phyloP scores from a whole-genome alignment of 140 eudicot species.

The Stevia rebaudiana region DNA sequence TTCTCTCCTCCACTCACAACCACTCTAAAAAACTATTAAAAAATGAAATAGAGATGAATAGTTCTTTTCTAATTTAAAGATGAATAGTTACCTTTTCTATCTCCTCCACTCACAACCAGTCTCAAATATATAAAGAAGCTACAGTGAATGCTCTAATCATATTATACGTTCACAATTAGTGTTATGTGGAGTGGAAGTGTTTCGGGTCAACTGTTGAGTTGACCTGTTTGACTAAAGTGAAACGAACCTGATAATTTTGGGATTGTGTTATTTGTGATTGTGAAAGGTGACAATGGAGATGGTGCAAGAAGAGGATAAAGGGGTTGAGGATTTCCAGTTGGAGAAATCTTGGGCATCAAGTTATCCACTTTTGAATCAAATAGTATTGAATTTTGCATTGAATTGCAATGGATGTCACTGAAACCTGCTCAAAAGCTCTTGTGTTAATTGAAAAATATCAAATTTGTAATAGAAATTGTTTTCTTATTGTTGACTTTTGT shows the following conservation, averaged over 20 bases:
- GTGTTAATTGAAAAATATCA: not conserved
- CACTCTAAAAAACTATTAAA: too few relatives aligned
- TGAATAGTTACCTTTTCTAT: too few relatives aligned
- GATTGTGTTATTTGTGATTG: slow-evolving; percentile 69
- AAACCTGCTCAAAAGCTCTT: slow-evolving; percentile 35
- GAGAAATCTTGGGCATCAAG: slow-evolving; percentile 63
- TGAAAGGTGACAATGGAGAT: slow-evolving; percentile 88
- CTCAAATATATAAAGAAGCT: too few relatives aligned
- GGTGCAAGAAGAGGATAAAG: slow-evolving; percentile 92
- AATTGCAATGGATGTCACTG: slow-evolving; percentile 27
- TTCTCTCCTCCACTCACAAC: too few relatives aligned
- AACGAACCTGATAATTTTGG: slow-evolving; percentile 84
- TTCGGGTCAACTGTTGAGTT: not conserved
- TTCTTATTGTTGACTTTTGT: not conserved
- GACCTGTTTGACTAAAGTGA: not conserved
- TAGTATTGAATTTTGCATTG: slow-evolving; percentile 19
- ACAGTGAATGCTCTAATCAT: too few relatives aligned
- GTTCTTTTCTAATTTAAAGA: too few relatives aligned
- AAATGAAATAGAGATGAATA: too few relatives aligned
- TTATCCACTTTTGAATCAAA: slow-evolving; percentile 32
- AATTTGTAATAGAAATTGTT: not conserved
- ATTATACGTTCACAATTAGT: not conserved
- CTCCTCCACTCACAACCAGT: too few relatives aligned
- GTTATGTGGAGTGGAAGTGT: not conserved
- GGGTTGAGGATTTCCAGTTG: slow-evolving; percentile 78